Evolutionary conservation across 768 basidiomycete genomes (phyloP).

Genomic region (Naematelia aurantialba): DNA sequence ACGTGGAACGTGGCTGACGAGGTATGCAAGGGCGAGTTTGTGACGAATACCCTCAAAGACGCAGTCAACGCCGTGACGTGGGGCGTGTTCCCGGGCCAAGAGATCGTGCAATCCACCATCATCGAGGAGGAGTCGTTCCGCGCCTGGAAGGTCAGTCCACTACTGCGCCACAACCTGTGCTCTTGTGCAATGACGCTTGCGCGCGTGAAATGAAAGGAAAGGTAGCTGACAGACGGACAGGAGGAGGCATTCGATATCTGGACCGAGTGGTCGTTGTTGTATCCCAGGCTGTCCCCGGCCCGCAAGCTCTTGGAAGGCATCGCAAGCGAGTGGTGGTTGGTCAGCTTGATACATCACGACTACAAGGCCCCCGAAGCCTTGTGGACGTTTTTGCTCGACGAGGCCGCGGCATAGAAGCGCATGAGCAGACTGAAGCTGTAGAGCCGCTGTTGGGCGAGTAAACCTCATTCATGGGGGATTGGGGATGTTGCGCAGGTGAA

Average conservation of each 20-base stretch:
- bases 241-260: constrained; percentile 96
- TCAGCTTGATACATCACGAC: constrained; percentile 90
- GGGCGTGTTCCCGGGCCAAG: constrained; percentile 96
- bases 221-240: constrained; percentile 52
- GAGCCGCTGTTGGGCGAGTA: too few species aligned
- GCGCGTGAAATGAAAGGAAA: not conserved
- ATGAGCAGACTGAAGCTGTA: not conserved
- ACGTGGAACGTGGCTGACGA: not conserved
- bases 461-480: too few species aligned
- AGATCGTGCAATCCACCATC: constrained; percentile 92
- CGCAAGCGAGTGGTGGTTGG: constrained; percentile 74
- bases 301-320: constrained; percentile 70
- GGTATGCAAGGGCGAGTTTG: constrained; percentile 63
- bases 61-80: constrained; percentile 94
- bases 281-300: constrained; percentile 69
- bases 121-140: constrained; percentile 92
- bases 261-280: constrained; percentile 88
- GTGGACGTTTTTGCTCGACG: constrained; percentile 72
- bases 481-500: too few species aligned
- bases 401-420: constrained; percentile 1
- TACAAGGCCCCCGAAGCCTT: constrained; percentile 73
- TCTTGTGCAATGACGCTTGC: not conserved
- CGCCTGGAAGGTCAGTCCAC: constrained; percentile 79
- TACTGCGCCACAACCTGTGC: constrained; percentile 1
- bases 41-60: constrained; percentile 72